Base-by-base conservation (phyloP, 768 basidiomycete species). In the Suillus weaverae region DNA sequence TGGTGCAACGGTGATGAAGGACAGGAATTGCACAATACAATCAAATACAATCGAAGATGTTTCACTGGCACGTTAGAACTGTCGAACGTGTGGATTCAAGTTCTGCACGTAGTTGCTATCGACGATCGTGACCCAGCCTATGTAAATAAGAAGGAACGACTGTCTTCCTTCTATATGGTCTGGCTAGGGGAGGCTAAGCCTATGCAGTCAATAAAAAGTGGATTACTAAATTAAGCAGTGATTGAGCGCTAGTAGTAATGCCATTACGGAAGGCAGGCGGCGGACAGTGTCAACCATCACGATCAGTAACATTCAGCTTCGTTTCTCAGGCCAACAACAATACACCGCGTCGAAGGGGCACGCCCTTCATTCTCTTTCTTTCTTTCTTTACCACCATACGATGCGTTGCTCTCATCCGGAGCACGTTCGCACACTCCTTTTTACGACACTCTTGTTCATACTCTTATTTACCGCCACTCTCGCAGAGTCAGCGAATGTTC, bases 401-500 rank as follows among this genome's bases (percentile, higher is more conserved):
- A 59, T 59, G 57, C 57, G 57, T 59, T 59, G 57, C 39, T 59
- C 57, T 32, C 57, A 32, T 32, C 18, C 26, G 8, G 57, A 41
- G 44, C 62, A 51, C 60, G 50, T 26, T 51, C 20, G 38, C 38
- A 60, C 67, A 61, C 35, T 68, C 67, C 18, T 68, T 68, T 68
- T 38, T 30, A 55, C 44, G 7, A 66, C 64, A 48, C 32, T 66
- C 62, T 11, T 68, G 55, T 64, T 56, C 60, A 14, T 61, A 63
- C 65, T 68, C 22, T 60, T 57, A 11, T 64, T 64, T 38, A 50
- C 48, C 26, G 22, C 62, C 39, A 26, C 46, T 18, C 26, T 39
- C 18, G 46, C 62, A 18, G 62, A 46, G 13, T 54, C 64, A 4
- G 46, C 39, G 13, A 41, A 60, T 11, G 16, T 36, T n/a, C 55